phyloP scores from a whole-genome alignment of 495 filamentous ascomycete genomes.

The Amorphotheca resinae region DNA sequence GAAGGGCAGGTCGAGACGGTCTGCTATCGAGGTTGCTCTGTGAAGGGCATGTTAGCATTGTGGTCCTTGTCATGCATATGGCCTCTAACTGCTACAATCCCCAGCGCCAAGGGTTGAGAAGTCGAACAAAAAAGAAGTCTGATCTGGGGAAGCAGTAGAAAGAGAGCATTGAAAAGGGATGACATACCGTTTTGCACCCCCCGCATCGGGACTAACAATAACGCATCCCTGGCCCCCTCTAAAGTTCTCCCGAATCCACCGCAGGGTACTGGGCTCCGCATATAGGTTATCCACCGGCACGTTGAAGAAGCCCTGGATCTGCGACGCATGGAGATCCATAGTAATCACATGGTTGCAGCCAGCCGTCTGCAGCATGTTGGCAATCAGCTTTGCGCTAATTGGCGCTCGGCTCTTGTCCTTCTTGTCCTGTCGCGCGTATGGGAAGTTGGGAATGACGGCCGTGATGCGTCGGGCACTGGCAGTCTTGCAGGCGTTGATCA shows the following conservation, averaged over 20 bases:
- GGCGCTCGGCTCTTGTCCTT: conserved; percentile 94
- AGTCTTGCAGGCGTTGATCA: conserved; percentile 98
- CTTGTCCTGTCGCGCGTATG: conserved; percentile 98
- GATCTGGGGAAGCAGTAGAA: not conserved
- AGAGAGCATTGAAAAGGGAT: not conserved
- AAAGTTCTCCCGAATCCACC: conserved; percentile 83
- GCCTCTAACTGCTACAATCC: no score
- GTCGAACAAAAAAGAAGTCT: not conserved
- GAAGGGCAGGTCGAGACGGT: conserved; percentile 86
- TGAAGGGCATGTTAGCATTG: not conserved
- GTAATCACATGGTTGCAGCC: conserved; percentile 81
- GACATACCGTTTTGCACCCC: conserved; percentile 82
- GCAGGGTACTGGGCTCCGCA: conserved; percentile 83
- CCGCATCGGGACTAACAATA: conserved; percentile 93
- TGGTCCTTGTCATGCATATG: not conserved
- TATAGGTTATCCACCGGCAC: conserved; percentile 96
- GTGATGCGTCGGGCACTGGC: conserved; percentile 91
- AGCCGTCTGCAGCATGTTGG: conserved; percentile 95
- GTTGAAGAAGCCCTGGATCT: conserved; percentile 93
- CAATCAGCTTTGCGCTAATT: conserved; percentile 84
- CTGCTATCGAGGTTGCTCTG: conserved; percentile 90
- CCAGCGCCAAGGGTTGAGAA: not conserved
- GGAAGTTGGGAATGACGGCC: conserved; percentile 89
- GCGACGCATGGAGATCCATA: conserved; percentile 71
- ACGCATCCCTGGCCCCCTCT: conserved; percentile 64